Conservation (phyloP, 108 stramenopile species). For the Chaetoceros muelleri region DNA sequence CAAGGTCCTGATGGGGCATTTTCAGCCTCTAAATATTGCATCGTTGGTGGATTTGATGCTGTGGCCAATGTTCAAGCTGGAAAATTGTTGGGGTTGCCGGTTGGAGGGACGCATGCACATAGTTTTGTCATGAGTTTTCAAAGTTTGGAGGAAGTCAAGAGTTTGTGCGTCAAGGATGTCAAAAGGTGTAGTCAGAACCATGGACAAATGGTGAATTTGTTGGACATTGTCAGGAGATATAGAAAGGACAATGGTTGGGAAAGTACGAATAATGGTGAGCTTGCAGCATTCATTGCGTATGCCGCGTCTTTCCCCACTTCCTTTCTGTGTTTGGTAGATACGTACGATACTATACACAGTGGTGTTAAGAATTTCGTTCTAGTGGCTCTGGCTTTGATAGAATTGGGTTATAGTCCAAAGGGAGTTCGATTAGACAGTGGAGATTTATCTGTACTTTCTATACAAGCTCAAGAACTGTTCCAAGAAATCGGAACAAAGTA, state of each 20-base stretch:
- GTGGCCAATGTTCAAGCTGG: constrained; percentile 95
- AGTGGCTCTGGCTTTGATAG: constrained; percentile 84
- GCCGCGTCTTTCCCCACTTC: constrained; percentile 86
- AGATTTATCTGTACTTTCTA: constrained; percentile 83
- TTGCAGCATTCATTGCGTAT: constrained; percentile 95
- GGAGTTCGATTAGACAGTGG: constrained; percentile 95
- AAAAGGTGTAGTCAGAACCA: too few relatives aligned
- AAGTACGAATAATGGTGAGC: constrained; percentile 85
- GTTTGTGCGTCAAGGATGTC: constrained; percentile 26
- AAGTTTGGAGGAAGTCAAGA: constrained; percentile 53
- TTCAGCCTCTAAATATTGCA: constrained; percentile 85
- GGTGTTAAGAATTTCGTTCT: constrained; percentile 89
- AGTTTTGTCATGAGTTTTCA: constrained; percentile 87
- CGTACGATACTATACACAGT: constrained; percentile 90
- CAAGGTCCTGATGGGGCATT: constrained; percentile 98
- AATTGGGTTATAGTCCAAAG: constrained; percentile 77
- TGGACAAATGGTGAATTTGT: constrained; percentile 23
- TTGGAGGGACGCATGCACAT: constrained; percentile 96
- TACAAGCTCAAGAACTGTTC: constrained; percentile 46
- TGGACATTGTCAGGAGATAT: constrained; percentile 46
- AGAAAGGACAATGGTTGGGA: constrained; percentile 27
- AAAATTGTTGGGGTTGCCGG: constrained; percentile 61
- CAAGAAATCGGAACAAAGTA: constrained; percentile 27
- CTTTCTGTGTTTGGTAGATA: constrained; percentile 95
- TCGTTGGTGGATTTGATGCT: constrained; percentile 92